phyloP scores from a whole-genome alignment of 805 yeast genomes.

The Isabelozyma pseudorhagii region DNA sequence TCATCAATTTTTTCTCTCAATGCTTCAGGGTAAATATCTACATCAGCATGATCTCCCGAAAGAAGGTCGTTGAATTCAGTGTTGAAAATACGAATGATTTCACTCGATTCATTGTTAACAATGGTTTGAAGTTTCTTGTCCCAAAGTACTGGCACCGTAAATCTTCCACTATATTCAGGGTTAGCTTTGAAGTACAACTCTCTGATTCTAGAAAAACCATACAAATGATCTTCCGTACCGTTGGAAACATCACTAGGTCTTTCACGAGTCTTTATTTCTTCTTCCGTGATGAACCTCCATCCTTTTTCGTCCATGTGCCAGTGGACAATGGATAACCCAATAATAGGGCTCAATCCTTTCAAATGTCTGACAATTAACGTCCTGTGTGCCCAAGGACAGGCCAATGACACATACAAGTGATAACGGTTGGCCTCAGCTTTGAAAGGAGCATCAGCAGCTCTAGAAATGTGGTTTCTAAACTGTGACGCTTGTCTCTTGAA shows the following conservation, averaged over 20 bases:
- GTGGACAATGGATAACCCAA: conserved; percentile 77
- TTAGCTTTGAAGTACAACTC: conserved; percentile 75
- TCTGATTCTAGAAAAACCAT: conserved; percentile 57
- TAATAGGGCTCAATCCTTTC: conserved; percentile 62
- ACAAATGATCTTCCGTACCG: conserved; percentile 44
- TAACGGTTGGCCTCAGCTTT: conserved; percentile 78
- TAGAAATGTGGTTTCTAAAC: conserved; percentile 66
- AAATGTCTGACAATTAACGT: conserved; percentile 68
- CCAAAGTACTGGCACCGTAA: conserved; percentile 93
- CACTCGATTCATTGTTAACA: conserved; percentile 89
- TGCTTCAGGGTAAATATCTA: conserved; percentile 62
- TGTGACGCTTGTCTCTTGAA: conserved; percentile 22
- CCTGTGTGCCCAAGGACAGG: conserved; percentile 97
- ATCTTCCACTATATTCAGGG: conserved; percentile 75
- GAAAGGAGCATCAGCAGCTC: conserved; percentile 56
- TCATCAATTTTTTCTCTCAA: conserved; percentile 64
- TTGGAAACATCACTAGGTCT: conserved; percentile 49
- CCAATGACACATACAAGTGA: conserved; percentile 80
- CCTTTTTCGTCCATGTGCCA: conserved; percentile 88
- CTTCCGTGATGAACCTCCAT: conserved; percentile 72
- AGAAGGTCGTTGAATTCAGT: conserved; percentile 65
- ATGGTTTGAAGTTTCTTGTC: conserved; percentile 79
- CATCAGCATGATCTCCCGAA: conserved; percentile 42
- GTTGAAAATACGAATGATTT: conserved; percentile 81
- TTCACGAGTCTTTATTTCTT: conserved; percentile 42